Base-by-base conservation (phyloP, 345 rosid genomes). In the Citrus trifoliata region DNA sequence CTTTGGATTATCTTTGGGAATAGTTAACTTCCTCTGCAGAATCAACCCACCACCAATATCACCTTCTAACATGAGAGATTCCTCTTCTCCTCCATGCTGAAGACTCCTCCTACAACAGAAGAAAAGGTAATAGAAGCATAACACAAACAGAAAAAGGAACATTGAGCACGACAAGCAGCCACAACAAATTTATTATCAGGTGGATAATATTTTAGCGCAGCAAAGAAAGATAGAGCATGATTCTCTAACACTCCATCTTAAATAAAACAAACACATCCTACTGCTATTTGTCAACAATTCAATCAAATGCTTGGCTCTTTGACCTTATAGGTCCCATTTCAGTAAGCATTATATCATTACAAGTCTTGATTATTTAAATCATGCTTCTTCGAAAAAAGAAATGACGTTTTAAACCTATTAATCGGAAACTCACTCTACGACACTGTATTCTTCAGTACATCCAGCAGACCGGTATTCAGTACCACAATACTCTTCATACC, bases 381-480 rank as follows among this genome's bases (percentile, higher is more conserved):
- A 42, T 46, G 30, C 30, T 38, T 7, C 53, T 68, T 1, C 71
- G 24, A 68, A 14, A 32, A 10, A 13, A 6, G 16, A 42, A 67
- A 37, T 38, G 32, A 4, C 5, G 53, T 68, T 67, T 37, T 38
- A 0, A 10, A 70, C 0, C 7, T 27, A 42, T 27, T 48, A 35
- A 35, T 67, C 10, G n/a, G 78, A 69, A 83, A 77, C 95, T 88
- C 81, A 95, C 98, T 88, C 91, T 48, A 90, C 80, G 76, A 95
- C 88, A 71, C 40, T 83, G 80, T 95, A 95, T 79, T 89, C 93
- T 79, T 95, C 98, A 13, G 92, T 81, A 85, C 98, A 95, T 83
- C 98, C 98, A 79, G 95, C 91, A 71, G 98, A 95, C 4, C 97
- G 91, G 76, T 95, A 95, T 86, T 91, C 98, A 18, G 82, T 88